Evolutionary conservation across 2,329 filamentous ascomycete genomes (phyloP).

Genomic region (Colletotrichum melonis): DNA sequence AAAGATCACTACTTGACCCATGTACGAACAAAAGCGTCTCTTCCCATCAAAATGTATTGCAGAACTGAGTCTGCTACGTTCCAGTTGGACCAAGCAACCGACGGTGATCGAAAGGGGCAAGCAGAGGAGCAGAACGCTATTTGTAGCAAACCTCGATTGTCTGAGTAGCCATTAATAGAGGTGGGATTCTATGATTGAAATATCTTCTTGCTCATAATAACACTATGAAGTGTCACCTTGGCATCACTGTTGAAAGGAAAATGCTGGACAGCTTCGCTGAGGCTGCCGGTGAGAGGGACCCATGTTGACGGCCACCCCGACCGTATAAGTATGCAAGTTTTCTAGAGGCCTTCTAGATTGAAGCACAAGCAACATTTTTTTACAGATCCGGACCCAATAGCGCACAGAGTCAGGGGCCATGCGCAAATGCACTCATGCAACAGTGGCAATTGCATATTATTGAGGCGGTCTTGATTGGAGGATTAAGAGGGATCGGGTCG

Average conservation of each 20-base stretch:
- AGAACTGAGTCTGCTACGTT: too few species aligned
- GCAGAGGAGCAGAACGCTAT: too few species aligned
- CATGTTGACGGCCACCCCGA: background rate
- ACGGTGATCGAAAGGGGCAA: too few species aligned
- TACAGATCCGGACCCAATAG: slow-evolving; percentile 6
- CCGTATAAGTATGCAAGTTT: background rate
- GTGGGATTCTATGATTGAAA: too few species aligned
- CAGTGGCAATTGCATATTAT: background rate
- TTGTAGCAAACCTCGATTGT: too few species aligned
- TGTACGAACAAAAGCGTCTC: too few species aligned
- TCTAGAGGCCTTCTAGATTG: slow-evolving; percentile 15
- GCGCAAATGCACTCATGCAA: slow-evolving; percentile 7
- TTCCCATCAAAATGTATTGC: too few species aligned
- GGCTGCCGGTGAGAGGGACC: background rate
- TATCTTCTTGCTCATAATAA: background rate
- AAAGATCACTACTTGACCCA: too few species aligned
- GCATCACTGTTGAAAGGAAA: background rate
- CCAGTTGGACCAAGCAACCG: too few species aligned
- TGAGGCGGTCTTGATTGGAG: background rate
- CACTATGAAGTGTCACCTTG: background rate
- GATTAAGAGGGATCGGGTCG: background rate
- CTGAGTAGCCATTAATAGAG: too few species aligned
- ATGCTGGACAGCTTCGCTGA: background rate
- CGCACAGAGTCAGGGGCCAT: background rate
- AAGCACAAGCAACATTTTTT: background rate